phyloP scores from a whole-genome alignment of 192 early-diverging fungal genomes.

The Ramicandelaber brevisporus region DNA sequence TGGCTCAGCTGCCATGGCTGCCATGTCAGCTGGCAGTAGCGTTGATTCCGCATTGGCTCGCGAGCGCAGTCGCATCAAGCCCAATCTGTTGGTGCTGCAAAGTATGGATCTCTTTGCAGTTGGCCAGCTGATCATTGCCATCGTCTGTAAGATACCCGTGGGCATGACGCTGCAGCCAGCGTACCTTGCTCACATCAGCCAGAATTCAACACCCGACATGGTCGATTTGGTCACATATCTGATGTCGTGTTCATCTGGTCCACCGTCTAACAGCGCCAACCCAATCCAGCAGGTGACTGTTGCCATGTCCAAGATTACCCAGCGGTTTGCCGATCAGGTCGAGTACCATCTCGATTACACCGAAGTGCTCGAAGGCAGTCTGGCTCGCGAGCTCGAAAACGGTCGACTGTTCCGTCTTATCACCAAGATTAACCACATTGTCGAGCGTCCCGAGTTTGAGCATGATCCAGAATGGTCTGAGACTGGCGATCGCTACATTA shows the following conservation, averaged over 20 bases:
- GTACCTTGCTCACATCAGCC: conserved; percentile 5
- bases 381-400: conserved; percentile 73
- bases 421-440: conserved; percentile 80
- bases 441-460: conserved; percentile 63
- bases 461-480: conserved; percentile 88
- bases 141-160: too few species aligned
- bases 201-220: conserved; percentile 1
- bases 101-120: too few species aligned
- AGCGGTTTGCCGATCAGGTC: conserved; percentile 15
- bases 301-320: conserved; percentile 14
- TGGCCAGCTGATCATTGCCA: too few species aligned
- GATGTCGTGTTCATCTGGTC: conserved; percentile 1
- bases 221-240: background rate
- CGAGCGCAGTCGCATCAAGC: too few species aligned
- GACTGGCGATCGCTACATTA: conserved; percentile 91
- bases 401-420: conserved; percentile 68
- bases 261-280: conserved; percentile 11
- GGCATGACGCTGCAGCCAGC: conserved; percentile 8
- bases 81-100: too few species aligned
- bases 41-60: conserved; percentile 7
- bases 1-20: too few species aligned
- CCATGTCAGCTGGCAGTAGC: conserved; percentile 1
- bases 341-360: conserved; percentile 24
- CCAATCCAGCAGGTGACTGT: conserved; percentile 10
- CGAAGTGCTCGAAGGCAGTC: conserved; percentile 53